These are phyloP conservation scores for Vanrija sp. DNA, from an alignment of 1,284 basidiomycete genomes.

Conservation along the genomic window DNA sequence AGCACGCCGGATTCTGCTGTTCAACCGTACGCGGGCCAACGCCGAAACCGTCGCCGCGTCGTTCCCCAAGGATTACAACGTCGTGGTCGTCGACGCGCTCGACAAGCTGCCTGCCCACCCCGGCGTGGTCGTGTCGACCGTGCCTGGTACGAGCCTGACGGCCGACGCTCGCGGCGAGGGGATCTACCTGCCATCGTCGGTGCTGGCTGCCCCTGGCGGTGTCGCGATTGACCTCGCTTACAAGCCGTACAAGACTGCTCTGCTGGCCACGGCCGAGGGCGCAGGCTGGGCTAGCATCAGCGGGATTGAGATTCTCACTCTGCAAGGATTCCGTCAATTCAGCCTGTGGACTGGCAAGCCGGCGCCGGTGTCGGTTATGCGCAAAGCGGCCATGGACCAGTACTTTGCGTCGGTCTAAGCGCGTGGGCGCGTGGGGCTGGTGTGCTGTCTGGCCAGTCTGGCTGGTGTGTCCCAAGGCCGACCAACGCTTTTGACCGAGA, in stretches of 20 bases:
- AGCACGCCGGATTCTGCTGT: slow-evolving; percentile 69
- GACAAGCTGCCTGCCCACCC: slow-evolving; percentile 59
- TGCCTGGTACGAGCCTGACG: slow-evolving; percentile 69
- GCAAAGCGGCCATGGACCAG: slow-evolving; percentile 48
- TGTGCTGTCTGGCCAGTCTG: no score
- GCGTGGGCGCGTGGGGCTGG: no score
- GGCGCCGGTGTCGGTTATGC: slow-evolving; percentile 50
- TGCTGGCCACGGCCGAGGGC: slow-evolving; percentile 45
- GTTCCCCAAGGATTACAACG: slow-evolving; percentile 61
- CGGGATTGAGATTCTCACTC: slow-evolving; percentile 77
- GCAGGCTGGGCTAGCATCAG: slow-evolving; percentile 66
- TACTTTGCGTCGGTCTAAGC: slow-evolving; percentile 23
- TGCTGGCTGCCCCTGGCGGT: slow-evolving; percentile 50
- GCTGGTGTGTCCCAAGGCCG: neutral
- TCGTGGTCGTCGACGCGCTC: slow-evolving; percentile 58
- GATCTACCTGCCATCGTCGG: slow-evolving; percentile 57
- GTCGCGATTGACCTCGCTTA: slow-evolving; percentile 92
- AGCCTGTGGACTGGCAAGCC: slow-evolving; percentile 66
- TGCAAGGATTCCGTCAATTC: slow-evolving; percentile 84
- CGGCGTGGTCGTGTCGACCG: slow-evolving; percentile 74
- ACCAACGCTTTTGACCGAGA: neutral
- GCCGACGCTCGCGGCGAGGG: slow-evolving; percentile 49
- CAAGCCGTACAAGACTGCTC: slow-evolving; percentile 60
- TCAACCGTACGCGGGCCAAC: slow-evolving; percentile 72
- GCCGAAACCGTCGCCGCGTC: slow-evolving; percentile 63